phyloP scores from a whole-genome alignment of 306 rosid genomes.

The Trifolium subterraneum region DNA sequence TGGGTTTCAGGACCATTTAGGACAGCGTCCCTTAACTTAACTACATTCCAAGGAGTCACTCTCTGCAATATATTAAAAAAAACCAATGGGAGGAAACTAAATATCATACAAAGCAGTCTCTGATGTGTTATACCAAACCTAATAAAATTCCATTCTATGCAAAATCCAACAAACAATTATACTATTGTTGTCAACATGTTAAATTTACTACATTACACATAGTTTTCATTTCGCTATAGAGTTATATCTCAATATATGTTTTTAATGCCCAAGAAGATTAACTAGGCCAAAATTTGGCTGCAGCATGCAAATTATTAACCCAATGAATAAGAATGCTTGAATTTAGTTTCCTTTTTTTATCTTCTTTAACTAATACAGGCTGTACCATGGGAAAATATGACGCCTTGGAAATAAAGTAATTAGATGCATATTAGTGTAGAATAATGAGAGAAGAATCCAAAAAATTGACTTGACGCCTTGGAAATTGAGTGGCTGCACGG shows the following conservation, averaged over 20 bases:
- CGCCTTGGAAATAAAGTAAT: too few species aligned
- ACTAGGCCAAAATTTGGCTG: constrained; percentile 3
- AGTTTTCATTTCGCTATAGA: constrained; percentile 6
- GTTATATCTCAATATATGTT: constrained; percentile 25
- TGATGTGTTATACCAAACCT: neutral
- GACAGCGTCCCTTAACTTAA: constrained; percentile 68
- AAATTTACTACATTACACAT: constrained; percentile 17
- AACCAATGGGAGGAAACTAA: constrained; percentile 34
- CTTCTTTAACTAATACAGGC: constrained; percentile 20
- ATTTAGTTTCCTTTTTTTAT: neutral
- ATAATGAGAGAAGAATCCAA: neutral
- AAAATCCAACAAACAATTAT: constrained; percentile 26
- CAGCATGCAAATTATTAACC: constrained; percentile 9
- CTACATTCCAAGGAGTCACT: constrained; percentile 90
- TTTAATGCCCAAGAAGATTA: constrained; percentile 10
- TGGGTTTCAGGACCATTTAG: constrained; percentile 79
- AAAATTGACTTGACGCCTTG: too few species aligned
- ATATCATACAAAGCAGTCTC: constrained; percentile 23
- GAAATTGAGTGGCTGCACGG: too few species aligned
- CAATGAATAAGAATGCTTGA: constrained; percentile 4
- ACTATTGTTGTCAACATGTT: constrained; percentile 27
- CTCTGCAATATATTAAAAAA: constrained; percentile 60
- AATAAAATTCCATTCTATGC: constrained; percentile 12
- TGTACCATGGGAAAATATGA: constrained; percentile 18
- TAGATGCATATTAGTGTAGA: neutral